phyloP scores from a whole-genome alignment of 2,329 filamentous ascomycete genomes.

The Myriangium duriaei region DNA sequence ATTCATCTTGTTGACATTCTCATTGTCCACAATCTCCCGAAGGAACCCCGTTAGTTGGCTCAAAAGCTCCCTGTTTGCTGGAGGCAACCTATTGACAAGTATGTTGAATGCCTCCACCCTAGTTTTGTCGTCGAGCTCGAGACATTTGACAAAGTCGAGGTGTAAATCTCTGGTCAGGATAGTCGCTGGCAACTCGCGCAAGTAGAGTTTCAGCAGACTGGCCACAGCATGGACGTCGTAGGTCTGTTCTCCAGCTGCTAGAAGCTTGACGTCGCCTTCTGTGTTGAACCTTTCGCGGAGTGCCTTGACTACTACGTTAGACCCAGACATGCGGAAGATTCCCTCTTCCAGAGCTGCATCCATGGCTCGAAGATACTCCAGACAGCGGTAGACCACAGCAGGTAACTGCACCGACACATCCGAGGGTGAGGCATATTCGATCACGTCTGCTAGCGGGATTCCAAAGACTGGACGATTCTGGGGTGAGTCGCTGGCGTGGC shows the following conservation, averaged over 20 bases:
- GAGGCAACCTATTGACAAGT: constrained; percentile 68
- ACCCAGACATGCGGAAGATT: constrained; percentile 94
- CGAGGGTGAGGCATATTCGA: constrained; percentile 61
- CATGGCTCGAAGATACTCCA: constrained; percentile 80
- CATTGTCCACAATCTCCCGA: constrained; percentile 82
- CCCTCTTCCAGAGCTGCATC: constrained; percentile 78
- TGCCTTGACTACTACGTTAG: constrained; percentile 83
- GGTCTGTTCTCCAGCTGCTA: constrained; percentile 59
- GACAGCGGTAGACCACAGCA: constrained; percentile 86
- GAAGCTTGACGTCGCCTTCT: constrained; percentile 80
- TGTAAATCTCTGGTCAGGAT: constrained; percentile 87
- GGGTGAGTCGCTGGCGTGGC: constrained; percentile 1
- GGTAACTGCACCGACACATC: constrained; percentile 68
- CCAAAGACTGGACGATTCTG: constrained; percentile 63
- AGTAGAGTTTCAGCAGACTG: constrained; percentile 83
- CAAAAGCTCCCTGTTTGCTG: constrained; percentile 67
- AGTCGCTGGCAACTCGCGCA: constrained; percentile 81
- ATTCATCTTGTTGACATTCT: constrained; percentile 93
- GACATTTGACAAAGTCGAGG: constrained; percentile 61
- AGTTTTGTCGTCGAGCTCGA: constrained; percentile 62
- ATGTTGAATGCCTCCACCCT: constrained; percentile 66
- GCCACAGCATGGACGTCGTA: constrained; percentile 95
- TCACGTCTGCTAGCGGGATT: constrained; percentile 71
- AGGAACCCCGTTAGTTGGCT: constrained; percentile 79
- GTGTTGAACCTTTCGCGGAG: constrained; percentile 86